A percentile compares a stretch with the other conserved stretches of the same genome.
Conservation (phyloP, 73 alveolate species). For the Paramecium bursaria region DNA sequence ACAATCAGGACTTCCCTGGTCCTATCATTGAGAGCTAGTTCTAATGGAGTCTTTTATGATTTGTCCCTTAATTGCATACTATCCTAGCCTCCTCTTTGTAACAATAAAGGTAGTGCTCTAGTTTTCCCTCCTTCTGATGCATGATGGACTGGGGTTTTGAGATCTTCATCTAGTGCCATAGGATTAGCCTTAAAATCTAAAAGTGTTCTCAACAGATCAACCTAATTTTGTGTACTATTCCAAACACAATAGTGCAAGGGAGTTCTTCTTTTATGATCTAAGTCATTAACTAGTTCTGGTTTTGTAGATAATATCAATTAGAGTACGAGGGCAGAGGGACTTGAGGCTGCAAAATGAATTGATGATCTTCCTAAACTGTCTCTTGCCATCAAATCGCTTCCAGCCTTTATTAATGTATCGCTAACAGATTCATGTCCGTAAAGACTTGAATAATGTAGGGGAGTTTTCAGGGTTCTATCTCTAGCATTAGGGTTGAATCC, state of each 20-base stretch:
- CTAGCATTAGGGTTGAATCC: constrained; percentile 77
- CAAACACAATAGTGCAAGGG: constrained; percentile 81
- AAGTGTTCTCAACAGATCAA: constrained; percentile 72
- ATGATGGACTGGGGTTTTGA: constrained; percentile 83
- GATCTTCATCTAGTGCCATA: constrained; percentile 79
- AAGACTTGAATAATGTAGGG: constrained; percentile 81
- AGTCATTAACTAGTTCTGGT: constrained; percentile 73
- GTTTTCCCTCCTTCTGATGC: constrained; percentile 80
- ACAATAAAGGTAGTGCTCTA: constrained; percentile 77
- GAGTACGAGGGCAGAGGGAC: not conserved
- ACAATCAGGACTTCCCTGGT: constrained; percentile 46
- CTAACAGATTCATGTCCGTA: constrained; percentile 82
- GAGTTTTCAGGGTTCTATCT: constrained; percentile 83
- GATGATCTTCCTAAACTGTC: constrained; percentile 81
- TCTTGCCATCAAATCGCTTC: constrained; percentile 77
- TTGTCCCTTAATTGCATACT: constrained; percentile 69
- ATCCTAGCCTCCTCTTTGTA: constrained; percentile 80
- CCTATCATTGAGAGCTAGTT: constrained; percentile 78
- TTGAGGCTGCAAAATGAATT: constrained; percentile 77
- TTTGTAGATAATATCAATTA: not conserved
- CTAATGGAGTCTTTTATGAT: constrained; percentile 75
- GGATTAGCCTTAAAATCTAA: constrained; percentile 75
- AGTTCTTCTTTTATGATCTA: constrained; percentile 75
- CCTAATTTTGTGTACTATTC: constrained; percentile 71
- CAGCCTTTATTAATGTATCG: constrained; percentile 78